A percentile compares a stretch with the other conserved stretches of the same genome.
phyloP scores from a whole-genome alignment of 2,329 filamentous ascomycete species.

The Neoscytalidium dimidiatum region DNA sequence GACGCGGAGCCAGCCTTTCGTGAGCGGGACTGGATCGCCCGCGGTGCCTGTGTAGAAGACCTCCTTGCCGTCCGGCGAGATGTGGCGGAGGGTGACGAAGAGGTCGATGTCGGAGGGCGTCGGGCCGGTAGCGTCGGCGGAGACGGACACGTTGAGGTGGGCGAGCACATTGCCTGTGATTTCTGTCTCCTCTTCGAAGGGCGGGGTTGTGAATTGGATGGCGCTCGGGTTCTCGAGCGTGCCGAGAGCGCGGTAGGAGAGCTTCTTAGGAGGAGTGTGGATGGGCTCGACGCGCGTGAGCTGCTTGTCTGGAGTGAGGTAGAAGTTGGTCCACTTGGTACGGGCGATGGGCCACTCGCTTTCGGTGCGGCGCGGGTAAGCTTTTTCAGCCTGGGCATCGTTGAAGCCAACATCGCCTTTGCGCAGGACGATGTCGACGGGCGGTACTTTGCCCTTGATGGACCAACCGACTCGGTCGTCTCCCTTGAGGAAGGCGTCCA shows the following conservation, averaged over 20 bases:
- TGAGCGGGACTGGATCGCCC: slow-evolving; percentile 63
- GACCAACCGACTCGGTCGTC: slow-evolving; percentile 66
- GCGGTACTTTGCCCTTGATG: slow-evolving; percentile 57
- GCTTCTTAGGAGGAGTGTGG: slow-evolving; percentile 35
- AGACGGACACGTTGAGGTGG: slow-evolving; percentile 63
- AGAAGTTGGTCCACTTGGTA: slow-evolving; percentile 64
- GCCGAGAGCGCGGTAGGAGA: slow-evolving; percentile 63
- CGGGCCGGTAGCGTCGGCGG: slow-evolving; percentile 38
- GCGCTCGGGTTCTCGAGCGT: slow-evolving; percentile 55
- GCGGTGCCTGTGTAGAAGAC: slow-evolving; percentile 67
- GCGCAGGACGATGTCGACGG: slow-evolving; percentile 62
- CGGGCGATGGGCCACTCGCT: slow-evolving; percentile 67
- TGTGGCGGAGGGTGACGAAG: slow-evolving; percentile 63
- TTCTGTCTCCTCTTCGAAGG: slow-evolving; percentile 66
- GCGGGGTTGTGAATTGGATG: slow-evolving; percentile 59
- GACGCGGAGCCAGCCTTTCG: slow-evolving; percentile 65
- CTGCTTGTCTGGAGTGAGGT: slow-evolving; percentile 53
- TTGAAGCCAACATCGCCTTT: slow-evolving; percentile 70
- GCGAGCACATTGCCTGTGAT: slow-evolving; percentile 69
- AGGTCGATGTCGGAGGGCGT: slow-evolving; percentile 61
- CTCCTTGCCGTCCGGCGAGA: slow-evolving; percentile 56
- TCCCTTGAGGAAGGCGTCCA: slow-evolving; percentile 71
- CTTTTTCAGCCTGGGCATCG: slow-evolving; percentile 60
- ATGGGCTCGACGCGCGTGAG: slow-evolving; percentile 41
- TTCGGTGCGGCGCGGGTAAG: slow-evolving; percentile 58